A percentile compares a stretch with the other conserved stretches of the same genome.
phyloP scores from a whole-genome alignment of 495 filamentous ascomycete genomes.

The Penicillium argentinense region DNA sequence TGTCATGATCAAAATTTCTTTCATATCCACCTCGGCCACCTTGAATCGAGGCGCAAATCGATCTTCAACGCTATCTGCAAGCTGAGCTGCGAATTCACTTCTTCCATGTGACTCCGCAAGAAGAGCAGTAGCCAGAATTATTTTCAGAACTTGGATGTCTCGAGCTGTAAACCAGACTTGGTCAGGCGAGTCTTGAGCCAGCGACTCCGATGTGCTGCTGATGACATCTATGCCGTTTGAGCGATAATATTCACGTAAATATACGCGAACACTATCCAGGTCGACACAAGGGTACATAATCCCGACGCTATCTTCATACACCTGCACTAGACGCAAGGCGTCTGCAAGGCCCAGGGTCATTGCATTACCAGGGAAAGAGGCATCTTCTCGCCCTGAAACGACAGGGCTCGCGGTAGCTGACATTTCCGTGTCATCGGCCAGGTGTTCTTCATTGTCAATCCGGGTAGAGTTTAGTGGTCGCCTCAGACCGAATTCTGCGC shows the following conservation, averaged over 20 bases:
- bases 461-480: conserved; percentile 2
- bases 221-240: conserved; percentile 23
- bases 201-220: conserved; percentile 51
- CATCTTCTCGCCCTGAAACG: conserved; percentile 12
- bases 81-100: conserved; percentile 64
- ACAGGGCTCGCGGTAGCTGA: conserved; percentile 24
- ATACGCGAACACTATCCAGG: conserved; percentile 58
- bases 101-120: conserved; percentile 71
- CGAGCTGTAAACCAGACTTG: conserved; percentile 59
- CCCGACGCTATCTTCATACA: conserved; percentile 78
- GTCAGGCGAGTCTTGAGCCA: conserved; percentile 47
- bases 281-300: conserved; percentile 82
- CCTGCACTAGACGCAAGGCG: conserved; percentile 62
- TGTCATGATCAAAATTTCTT: conserved; percentile 67
- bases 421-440: conserved; percentile 16
- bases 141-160: conserved; percentile 71
- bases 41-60: conserved; percentile 64
- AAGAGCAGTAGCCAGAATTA: conserved; percentile 71
- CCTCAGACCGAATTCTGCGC: conserved; percentile 42
- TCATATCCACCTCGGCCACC: conserved; percentile 62
- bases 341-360: conserved; percentile 51
- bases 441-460: neutral
- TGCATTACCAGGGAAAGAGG: conserved; percentile 11
- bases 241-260: conserved; percentile 45
- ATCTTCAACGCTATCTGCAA: conserved; percentile 71